These are phyloP conservation scores for Hypseocharis bilobata DNA, from an alignment of 441 rosid species.

Conservation along the genomic window DNA sequence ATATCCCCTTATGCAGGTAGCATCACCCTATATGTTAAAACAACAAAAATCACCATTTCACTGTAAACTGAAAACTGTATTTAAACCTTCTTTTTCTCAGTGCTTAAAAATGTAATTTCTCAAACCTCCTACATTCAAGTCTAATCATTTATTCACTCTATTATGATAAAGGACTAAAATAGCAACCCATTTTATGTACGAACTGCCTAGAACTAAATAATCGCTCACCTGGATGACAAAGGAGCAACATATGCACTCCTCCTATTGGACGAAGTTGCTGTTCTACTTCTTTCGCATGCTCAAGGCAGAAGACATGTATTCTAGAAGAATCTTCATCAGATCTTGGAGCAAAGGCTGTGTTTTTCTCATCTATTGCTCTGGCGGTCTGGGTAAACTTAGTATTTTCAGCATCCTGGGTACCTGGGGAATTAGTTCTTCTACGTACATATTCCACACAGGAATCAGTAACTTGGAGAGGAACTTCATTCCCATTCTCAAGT, in stretches of 20 bases:
- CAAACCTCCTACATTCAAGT: too few relatives aligned
- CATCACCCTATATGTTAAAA: too few relatives aligned
- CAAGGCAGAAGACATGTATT: conserved; percentile 84
- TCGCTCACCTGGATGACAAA: conserved; percentile 80
- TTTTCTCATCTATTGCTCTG: conserved; percentile 20
- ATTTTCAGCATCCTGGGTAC: conserved; percentile 27
- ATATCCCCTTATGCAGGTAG: too few relatives aligned
- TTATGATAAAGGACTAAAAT: too few relatives aligned
- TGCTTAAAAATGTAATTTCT: too few relatives aligned
- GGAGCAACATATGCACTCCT: conserved; percentile 62
- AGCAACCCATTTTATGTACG: background rate
- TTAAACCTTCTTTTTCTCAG: too few relatives aligned
- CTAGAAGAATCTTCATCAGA: conserved; percentile 72
- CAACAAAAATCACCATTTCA: too few relatives aligned
- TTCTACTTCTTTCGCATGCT: conserved; percentile 90
- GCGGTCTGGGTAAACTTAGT: conserved; percentile 24
- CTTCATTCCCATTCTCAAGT: conserved; percentile 27
- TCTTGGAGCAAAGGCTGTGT: conserved; percentile 33
- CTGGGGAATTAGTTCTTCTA: conserved; percentile 21
- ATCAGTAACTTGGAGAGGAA: conserved; percentile 26
- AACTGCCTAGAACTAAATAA: conserved; percentile 1
- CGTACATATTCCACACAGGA: conserved; percentile 25
- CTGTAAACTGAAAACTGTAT: too few relatives aligned
- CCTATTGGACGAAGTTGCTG: conserved; percentile 65
- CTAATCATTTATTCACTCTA: too few relatives aligned